Evolutionary conservation across 495 filamentous ascomycete species (phyloP), one percentile per base, ranked within the genome.

Genomic region (Parmelia sp.): DNA sequence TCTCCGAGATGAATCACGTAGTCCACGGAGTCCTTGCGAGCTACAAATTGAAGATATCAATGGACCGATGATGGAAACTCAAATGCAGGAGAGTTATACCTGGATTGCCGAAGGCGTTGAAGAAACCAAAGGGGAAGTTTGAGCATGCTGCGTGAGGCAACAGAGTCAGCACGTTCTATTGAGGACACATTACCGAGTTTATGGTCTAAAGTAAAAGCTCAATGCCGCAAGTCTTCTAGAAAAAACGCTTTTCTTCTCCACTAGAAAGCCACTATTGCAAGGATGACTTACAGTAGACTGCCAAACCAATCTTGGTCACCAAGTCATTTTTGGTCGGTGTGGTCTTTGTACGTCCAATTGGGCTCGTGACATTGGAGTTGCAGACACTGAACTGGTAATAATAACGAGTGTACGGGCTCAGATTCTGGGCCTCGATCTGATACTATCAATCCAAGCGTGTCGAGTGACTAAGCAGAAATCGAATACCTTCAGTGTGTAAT

Each of bases 11-110:
- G 84, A 57, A 88, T 64, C 0, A 88, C 81, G 70, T 84, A 89
- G 70, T 90, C 86, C 8, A 87, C 83, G n/a, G 82, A 83, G 63
- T 89, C 85, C 68, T 89, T 89, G 55, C 85, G 80, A 6, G 78
- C 87, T 53, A 17, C 12, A 53, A 53, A 23, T 4, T 9, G 4
- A 17, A 53, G 25, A 15, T 31, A 53, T 51, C 45, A 31, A 17
- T 53, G 7, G 25, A 31, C 25, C 25, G 49, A 53, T 25, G 25
- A 49, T 53, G 12, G 14, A 31, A 29, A 19, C 2, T 14, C 11
- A 53, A 17, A 27, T 27, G 23, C 14, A 14, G 23, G 4, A 8
- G 45, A 51, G 19, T 31, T 25, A 12, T 31, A 53, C 49, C 49
- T 8, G 82, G 74, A 65, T 89, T 89, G 29, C 84, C 84, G 70